A percentile compares a stretch with the other conserved stretches of the same genome.
Evolutionary conservation across 2,329 filamentous ascomycete species (phyloP).

Genomic region (Leptodontidium sp.): DNA sequence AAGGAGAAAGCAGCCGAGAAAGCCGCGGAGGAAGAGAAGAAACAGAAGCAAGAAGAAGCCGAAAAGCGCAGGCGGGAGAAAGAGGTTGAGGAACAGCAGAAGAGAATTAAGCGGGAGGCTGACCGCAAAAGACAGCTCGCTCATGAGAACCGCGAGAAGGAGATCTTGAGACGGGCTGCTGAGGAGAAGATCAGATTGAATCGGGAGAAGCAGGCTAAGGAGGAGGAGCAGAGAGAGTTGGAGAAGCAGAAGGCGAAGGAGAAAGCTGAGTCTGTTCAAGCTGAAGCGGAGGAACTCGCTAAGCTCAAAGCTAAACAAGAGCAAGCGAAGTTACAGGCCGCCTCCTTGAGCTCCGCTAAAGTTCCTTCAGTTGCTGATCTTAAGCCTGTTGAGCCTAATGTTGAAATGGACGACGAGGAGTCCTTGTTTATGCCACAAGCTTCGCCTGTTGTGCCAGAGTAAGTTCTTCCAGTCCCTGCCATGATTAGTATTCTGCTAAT

Average conservation of each 20-base stretch:
- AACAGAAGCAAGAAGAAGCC: slow-evolving; percentile 6
- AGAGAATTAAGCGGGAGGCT: slow-evolving; percentile 23
- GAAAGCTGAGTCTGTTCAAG: slow-evolving; percentile 20
- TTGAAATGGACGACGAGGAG: slow-evolving; percentile 24
- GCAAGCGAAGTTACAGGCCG: slow-evolving; percentile 30
- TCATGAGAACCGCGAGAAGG: slow-evolving; percentile 24
- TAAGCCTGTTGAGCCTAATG: slow-evolving; percentile 4
- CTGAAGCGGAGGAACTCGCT: slow-evolving; percentile 24
- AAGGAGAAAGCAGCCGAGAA: slow-evolving; percentile 14
- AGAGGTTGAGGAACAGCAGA: slow-evolving; percentile 20
- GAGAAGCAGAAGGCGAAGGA: slow-evolving; percentile 19
- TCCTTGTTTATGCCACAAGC: slow-evolving; percentile 30
- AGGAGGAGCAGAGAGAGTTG: slow-evolving; percentile 18
- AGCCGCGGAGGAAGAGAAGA: slow-evolving; percentile 15
- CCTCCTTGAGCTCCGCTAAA: slow-evolving; percentile 31
- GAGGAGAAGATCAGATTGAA: slow-evolving; percentile 22
- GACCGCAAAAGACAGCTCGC: slow-evolving; percentile 20
- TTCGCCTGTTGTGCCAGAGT: slow-evolving; percentile 10
- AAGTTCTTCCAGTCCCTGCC: background rate
- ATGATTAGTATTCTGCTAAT: background rate
- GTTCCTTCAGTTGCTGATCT: background rate
- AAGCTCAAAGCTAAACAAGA: slow-evolving; percentile 32
- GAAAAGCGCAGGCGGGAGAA: slow-evolving; percentile 12
- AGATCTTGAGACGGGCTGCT: slow-evolving; percentile 22
- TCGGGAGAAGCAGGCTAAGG: slow-evolving; percentile 24